Conservation (phyloP, 441 rosid genomes). For the Pelargonium fulgidum region DNA sequence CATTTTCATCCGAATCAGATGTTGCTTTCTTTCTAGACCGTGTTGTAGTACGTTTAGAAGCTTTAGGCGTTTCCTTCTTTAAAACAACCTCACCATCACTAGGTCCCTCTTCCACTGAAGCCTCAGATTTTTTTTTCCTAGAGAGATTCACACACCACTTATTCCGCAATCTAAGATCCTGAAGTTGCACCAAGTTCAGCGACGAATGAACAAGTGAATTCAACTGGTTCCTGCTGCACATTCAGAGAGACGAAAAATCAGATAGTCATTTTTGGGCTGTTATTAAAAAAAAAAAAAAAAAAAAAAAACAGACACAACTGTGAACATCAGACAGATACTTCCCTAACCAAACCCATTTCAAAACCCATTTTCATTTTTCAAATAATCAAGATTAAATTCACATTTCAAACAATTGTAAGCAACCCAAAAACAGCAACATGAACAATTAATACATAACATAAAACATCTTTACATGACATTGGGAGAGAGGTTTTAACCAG, state of each 20-base stretch:
- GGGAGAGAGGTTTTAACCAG: background rate
- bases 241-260: constrained; percentile 1
- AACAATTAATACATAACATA: background rate
- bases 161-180: constrained; percentile 38
- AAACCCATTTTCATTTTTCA: background rate
- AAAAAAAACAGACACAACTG: background rate
- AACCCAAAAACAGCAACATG: background rate
- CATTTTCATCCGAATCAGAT: constrained; percentile 17
- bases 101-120: constrained; percentile 34
- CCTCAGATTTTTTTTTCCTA: constrained; percentile 44
- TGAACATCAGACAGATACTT: background rate
- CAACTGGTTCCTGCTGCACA: constrained; percentile 38
- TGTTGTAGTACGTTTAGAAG: constrained; percentile 35
- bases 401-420: background rate
- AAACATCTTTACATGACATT: background rate
- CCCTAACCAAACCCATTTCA: constrained; percentile 3
- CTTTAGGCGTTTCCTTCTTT: constrained; percentile 39
- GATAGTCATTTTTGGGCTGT: constrained; percentile 1
- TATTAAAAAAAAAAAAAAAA: background rate
- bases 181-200: constrained; percentile 35
- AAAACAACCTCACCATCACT: constrained; percentile 41
- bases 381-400: background rate
- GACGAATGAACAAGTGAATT: constrained; percentile 32
- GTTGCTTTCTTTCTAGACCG: constrained; percentile 54
- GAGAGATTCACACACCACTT: constrained; percentile 41